phyloP scores from a whole-genome alignment of 2,329 filamentous ascomycete species.

The Cladorrhinum sp. region DNA sequence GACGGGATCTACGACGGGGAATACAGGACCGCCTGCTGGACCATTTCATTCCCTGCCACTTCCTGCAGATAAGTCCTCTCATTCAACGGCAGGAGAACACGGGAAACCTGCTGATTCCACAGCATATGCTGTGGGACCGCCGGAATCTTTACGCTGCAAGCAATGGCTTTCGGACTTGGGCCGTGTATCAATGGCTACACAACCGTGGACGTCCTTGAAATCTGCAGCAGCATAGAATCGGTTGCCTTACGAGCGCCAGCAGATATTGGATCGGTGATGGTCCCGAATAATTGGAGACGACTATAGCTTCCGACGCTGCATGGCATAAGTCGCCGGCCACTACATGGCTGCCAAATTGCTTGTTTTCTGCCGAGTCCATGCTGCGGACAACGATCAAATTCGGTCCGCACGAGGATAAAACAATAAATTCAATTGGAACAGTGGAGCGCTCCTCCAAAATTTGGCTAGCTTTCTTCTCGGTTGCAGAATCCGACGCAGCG shows the following conservation, averaged over 20 bases:
- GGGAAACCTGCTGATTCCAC: constrained; percentile 12
- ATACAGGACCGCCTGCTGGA: neutral
- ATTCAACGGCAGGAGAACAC: neutral
- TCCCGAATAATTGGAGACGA: constrained; percentile 9
- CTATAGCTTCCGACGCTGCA: constrained; percentile 3
- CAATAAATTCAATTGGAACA: constrained; percentile 27
- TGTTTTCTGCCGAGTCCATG: neutral
- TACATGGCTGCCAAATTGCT: constrained; percentile 15
- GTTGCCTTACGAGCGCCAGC: neutral
- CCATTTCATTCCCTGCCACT: neutral
- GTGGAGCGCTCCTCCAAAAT: constrained; percentile 26
- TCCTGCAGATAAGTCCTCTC: constrained; percentile 5
- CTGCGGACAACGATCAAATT: neutral
- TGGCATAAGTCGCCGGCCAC: constrained; percentile 4
- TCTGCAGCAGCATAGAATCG: neutral
- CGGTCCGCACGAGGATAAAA: constrained; percentile 17
- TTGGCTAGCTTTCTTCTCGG: constrained; percentile 31
- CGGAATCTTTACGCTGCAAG: neutral
- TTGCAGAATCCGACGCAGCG: constrained; percentile 34
- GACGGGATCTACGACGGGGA: neutral
- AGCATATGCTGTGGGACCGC: constrained; percentile 22
- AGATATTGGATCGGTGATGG: constrained; percentile 8
- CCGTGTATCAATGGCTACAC: neutral
- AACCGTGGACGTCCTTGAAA: neutral
- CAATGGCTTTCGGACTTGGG: neutral